Base-by-base conservation (phyloP, 257 asterid species). In the Solanum sparsipilum region DNA sequence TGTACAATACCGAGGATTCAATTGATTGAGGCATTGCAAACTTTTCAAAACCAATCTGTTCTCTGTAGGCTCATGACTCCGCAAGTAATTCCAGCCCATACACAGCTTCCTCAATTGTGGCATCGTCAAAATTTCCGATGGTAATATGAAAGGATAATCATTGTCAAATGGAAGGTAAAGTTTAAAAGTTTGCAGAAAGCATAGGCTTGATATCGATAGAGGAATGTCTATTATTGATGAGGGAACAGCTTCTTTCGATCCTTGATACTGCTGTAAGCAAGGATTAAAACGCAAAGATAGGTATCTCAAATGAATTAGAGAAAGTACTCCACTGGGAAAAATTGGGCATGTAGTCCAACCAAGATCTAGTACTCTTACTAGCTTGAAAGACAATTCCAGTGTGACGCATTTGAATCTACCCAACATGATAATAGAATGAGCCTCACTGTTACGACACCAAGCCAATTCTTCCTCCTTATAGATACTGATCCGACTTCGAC, bases 21-120 rank as follows among this genome's bases (percentile, higher is more conserved):
- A 81, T 1, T 83, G 63, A 44, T 23, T 8, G 16, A 91, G 88
- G 3, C 73, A 84, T 29, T 58, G 81, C 25, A 87, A 48, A 38
- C 87, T 84, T 9, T 39, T 31, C 16, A 35, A 9, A 7, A 34
- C 46, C 27, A 34, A 87, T 87, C 60, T 32, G 3, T 41, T 78
- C 44, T 76, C 79, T 44, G 27, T 85, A 60, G 39, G 39, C 39
- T 36, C 39, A 36, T 36, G 39, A 36, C 9, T 1, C 39, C 0
- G 39, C 9, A 36, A 36, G 86, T 88, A 78, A 58, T 76, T 86
- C 88, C 82, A 86, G 13, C 2, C 15, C 76, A 87, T 13, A 13
- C 34, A 27, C 21, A 89, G 86, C 27, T 74, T 89, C 72, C 90
- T 89, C 34, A 88, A 63, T 13, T 88, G 88, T 32, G 89, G 41